Evolutionary conservation across 768 basidiomycete species (phyloP).

Genomic region (Gyrodon lividus): DNA sequence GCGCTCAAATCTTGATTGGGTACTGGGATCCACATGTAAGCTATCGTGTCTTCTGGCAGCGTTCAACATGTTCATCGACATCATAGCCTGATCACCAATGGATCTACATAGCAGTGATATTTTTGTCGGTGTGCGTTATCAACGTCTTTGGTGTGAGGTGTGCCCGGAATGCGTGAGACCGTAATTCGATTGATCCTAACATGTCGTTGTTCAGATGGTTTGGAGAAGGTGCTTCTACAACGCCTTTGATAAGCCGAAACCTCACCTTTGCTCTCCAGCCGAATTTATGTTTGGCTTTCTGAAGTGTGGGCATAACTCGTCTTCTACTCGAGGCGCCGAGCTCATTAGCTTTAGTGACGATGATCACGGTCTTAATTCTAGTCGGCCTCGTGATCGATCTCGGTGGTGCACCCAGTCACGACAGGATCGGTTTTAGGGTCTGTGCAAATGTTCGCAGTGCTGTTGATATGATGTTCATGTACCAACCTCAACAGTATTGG

Average conservation of each 20-base stretch:
- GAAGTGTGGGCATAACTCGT: slow-evolving; percentile 45
- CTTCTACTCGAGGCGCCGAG: background rate
- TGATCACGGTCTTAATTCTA: slow-evolving; percentile 59
- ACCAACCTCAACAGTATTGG: slow-evolving; percentile 50
- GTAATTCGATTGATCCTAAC: background rate
- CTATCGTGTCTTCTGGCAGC: background rate
- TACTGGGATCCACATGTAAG: slow-evolving; percentile 70
- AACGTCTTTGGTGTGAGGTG: slow-evolving; percentile 73
- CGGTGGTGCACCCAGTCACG: slow-evolving; percentile 72
- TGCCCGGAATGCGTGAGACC: background rate
- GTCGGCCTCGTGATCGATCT: slow-evolving; percentile 68
- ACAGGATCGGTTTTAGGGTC: slow-evolving; percentile 68
- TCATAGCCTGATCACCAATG: slow-evolving; percentile 47
- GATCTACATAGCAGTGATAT: slow-evolving; percentile 59
- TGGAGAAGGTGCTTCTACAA: slow-evolving; percentile 51
- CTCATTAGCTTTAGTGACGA: slow-evolving; percentile 40
- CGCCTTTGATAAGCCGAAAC: background rate
- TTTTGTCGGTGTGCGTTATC: slow-evolving; percentile 55
- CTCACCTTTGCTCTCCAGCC: slow-evolving; percentile 35
- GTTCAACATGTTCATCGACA: background rate
- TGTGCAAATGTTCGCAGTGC: slow-evolving; percentile 23
- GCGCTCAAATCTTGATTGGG: slow-evolving; percentile 63
- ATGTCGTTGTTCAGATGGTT: slow-evolving; percentile 49
- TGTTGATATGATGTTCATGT: slow-evolving; percentile 16
- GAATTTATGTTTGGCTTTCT: slow-evolving; percentile 67